Conservation (phyloP, 1,284 basidiomycete species). For the Papiliotrema fonsecae region DNA sequence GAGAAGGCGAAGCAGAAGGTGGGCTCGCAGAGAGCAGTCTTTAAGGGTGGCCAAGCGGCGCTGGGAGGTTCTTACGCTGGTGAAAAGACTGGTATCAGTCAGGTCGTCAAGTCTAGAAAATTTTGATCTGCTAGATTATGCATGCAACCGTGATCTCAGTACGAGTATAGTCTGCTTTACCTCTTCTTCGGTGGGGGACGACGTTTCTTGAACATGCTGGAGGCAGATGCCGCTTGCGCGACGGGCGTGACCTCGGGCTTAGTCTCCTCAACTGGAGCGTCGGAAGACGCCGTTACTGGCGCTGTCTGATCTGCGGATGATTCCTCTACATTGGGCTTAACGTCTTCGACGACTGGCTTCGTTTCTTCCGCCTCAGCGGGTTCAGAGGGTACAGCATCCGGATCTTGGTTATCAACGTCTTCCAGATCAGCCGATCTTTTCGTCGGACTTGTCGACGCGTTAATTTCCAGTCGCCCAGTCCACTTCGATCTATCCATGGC, state of each 20-base stretch:
- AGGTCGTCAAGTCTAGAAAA: slow-evolving; percentile 76
- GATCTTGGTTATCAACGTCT: not conserved
- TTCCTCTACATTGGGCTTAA: slow-evolving; percentile 8
- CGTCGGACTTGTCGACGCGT: slow-evolving; percentile 1
- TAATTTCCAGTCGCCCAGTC: slow-evolving; percentile 22
- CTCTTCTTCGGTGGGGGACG: slow-evolving; percentile 42
- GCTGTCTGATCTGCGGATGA: not conserved
- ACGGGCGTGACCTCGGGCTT: not conserved
- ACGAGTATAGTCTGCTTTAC: slow-evolving; percentile 5
- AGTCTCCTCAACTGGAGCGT: not conserved
- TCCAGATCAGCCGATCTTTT: not conserved
- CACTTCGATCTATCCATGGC: slow-evolving; percentile 19
- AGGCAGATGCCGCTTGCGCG: slow-evolving; percentile 9
- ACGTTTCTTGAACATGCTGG: slow-evolving; percentile 48
- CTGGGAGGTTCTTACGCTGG: slow-evolving; percentile 51
- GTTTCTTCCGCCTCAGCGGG: not conserved
- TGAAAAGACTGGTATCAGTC: slow-evolving; percentile 70
- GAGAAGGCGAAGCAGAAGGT: slow-evolving; percentile 91
- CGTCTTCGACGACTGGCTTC: not conserved
- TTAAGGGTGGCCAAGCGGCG: slow-evolving; percentile 69
- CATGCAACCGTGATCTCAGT: not conserved
- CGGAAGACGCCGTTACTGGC: too few species aligned
- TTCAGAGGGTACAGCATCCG: not conserved
- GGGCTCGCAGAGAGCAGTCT: slow-evolving; percentile 78
- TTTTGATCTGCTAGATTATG: slow-evolving; percentile 41